Evolutionary conservation across 176 grass and related monocot genomes (phyloP).

Genomic region (Raddia guianensis): DNA sequence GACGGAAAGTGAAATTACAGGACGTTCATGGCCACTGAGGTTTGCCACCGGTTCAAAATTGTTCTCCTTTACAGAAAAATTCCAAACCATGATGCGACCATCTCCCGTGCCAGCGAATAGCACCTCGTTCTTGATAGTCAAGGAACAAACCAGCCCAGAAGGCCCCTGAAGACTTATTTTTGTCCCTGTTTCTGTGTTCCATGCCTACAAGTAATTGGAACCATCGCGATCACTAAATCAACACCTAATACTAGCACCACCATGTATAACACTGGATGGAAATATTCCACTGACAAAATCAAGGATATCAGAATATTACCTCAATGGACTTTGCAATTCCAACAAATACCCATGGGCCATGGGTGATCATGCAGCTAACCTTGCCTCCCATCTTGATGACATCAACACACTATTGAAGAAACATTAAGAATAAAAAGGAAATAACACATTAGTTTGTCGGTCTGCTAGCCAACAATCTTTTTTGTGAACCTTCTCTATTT

Average conservation of each 20-base stretch:
- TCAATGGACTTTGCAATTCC: slow-evolving; percentile 46
- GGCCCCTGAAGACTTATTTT: slow-evolving; percentile 43
- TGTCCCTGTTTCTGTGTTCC: slow-evolving; percentile 45
- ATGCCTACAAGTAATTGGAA: slow-evolving; percentile 33
- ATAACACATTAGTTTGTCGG: slow-evolving; percentile 32
- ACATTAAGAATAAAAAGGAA: slow-evolving; percentile 45
- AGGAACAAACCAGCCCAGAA: slow-evolving; percentile 55
- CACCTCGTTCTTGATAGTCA: slow-evolving; percentile 42
- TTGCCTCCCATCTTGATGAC: slow-evolving; percentile 53
- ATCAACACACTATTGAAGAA: slow-evolving; percentile 50
- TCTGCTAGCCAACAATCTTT: slow-evolving; percentile 19
- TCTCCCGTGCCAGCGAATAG: slow-evolving; percentile 51
- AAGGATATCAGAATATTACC: slow-evolving; percentile 23
- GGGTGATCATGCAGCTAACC: slow-evolving; percentile 53
- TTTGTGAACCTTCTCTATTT: background rate
- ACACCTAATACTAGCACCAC: background rate
- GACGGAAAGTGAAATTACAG: slow-evolving; percentile 43
- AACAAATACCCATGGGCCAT: slow-evolving; percentile 42
- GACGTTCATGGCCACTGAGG: slow-evolving; percentile 36
- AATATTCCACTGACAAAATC: background rate
- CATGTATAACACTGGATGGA: slow-evolving; percentile 22
- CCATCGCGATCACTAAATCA: slow-evolving; percentile 16
- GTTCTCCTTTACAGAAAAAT: slow-evolving; percentile 37
- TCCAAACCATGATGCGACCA: slow-evolving; percentile 47
- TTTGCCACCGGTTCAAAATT: slow-evolving; percentile 18